A percentile compares a stretch with the other conserved stretches of the same genome.
phyloP scores from a whole-genome alignment of 2,329 filamentous ascomycete species.

The Microdochium paspali region DNA sequence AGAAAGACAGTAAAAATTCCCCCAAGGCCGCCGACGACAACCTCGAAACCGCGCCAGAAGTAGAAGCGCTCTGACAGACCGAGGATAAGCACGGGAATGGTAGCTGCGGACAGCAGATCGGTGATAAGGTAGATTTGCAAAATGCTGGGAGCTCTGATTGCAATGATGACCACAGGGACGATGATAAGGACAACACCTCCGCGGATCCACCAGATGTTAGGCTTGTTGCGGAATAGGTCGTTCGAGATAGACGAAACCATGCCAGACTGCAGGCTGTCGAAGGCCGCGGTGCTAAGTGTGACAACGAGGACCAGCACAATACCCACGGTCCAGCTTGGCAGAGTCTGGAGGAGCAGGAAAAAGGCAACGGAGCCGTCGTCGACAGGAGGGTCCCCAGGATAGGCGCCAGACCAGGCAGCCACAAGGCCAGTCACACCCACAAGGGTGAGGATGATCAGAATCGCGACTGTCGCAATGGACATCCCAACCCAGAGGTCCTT shows the following conservation, averaged over 20 bases:
- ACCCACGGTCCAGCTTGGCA: constrained; percentile 75
- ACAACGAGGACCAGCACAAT: constrained; percentile 76
- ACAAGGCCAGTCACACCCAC: constrained; percentile 67
- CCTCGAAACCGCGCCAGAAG: constrained; percentile 74
- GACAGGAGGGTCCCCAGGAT: constrained; percentile 48
- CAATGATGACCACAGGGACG: constrained; percentile 64
- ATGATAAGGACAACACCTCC: constrained; percentile 61
- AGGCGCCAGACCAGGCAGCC: constrained; percentile 69
- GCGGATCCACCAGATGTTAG: constrained; percentile 68
- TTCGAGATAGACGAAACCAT: constrained; percentile 82
- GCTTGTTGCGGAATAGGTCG: constrained; percentile 74
- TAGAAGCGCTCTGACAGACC: constrained; percentile 57
- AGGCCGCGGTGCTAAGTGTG: constrained; percentile 65
- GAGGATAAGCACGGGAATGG: constrained; percentile 66
- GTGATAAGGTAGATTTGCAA: constrained; percentile 78
- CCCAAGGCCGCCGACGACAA: constrained; percentile 67
- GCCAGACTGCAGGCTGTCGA: constrained; percentile 72
- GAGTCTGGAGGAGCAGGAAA: constrained; percentile 62
- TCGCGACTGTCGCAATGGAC: constrained; percentile 53
- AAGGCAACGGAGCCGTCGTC: constrained; percentile 60
- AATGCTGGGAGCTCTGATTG: constrained; percentile 63
- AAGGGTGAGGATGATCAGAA: constrained; percentile 62
- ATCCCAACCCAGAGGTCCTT: constrained; percentile 68
- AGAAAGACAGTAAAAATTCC: constrained; percentile 74
- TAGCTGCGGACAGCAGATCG: constrained; percentile 67